Evolutionary conservation across 805 yeast genomes (phyloP).

Genomic region (Lipomyces sp.): DNA sequence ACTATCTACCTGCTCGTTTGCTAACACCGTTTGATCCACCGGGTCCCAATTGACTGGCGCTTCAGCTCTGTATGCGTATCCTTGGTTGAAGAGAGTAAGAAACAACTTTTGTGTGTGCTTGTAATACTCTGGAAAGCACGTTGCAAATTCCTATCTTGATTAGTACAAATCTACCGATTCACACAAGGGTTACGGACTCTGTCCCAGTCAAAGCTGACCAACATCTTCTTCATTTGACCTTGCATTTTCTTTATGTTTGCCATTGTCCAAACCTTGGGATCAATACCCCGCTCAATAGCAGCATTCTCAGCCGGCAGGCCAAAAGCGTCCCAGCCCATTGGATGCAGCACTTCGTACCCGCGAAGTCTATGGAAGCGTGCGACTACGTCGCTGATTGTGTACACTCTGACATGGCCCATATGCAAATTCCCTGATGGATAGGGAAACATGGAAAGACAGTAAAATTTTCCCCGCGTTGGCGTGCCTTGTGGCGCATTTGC

Average conservation of each 20-base stretch:
- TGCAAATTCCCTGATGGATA: constrained; percentile 94
- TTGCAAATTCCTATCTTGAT: constrained; percentile 66
- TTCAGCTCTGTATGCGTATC: constrained; percentile 80
- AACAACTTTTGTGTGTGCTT: constrained; percentile 92
- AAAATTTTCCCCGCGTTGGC: constrained; percentile 43
- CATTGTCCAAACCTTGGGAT: constrained; percentile 84
- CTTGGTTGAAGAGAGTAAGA: constrained; percentile 69
- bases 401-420: constrained; percentile 93
- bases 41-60: constrained; percentile 99
- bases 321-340: constrained; percentile 99
- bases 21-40: constrained; percentile 89
- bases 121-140: constrained; percentile 86
- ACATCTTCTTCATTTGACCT: constrained; percentile 74
- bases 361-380: constrained; percentile 76
- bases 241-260: constrained; percentile 85
- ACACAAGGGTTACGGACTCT: constrained; percentile 8
- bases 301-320: constrained; percentile 99
- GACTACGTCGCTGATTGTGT: constrained; percentile 84
- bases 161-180: neutral
- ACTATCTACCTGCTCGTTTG: constrained; percentile 93
- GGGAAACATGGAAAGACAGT: constrained; percentile 87
- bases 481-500: constrained; percentile 16
- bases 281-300: constrained; percentile 81
- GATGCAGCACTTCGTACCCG: constrained; percentile 83
- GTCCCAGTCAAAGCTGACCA: constrained; percentile 93